Evolutionary conservation across 1,284 basidiomycete genomes (phyloP), one percentile per base, ranked within the genome.

Genomic region (Naganishia albida): DNA sequence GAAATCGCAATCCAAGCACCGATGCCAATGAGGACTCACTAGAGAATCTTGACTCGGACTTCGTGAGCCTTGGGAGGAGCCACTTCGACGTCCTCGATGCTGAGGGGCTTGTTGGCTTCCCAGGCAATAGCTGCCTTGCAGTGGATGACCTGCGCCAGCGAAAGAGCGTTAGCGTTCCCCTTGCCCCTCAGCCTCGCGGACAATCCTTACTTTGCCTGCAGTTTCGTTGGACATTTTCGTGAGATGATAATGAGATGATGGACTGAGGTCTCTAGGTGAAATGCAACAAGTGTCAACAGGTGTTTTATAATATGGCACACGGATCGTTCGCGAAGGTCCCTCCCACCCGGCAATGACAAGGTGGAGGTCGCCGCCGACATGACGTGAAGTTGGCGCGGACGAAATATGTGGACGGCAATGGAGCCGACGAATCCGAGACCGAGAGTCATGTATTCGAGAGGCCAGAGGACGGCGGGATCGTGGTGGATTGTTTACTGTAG

Each of bases 61-160:
- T 99, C 95, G 77, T 91, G 85, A 26, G 88, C 87, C 68, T 83
- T 84, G 50, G 95, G 96, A 60, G 96, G 93, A 42, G 88, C 89
- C 46, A 99, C 96, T 76, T 96, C 88, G 74, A 99, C 87, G 40
- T 91, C 86, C 80, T 99, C 95, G 73, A 98, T 82, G 71, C 88
- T 87, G 70, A 99, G 86, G 46, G 88, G 86, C 77, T 96, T 87
- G 69, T 70, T 89, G 20, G 95, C 92, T 68, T 85, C 92, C 96
- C 95, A 99, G 75, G 93, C 96, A 68, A 98, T 88, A 60, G 94
- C 94, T 59, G 93, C 93, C 80, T 93, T 94, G 84, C 93, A 97
- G 65, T 83, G 90, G 80, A 97, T 96, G 65, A 85, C 79, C 81
- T 82, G 26, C 12, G 28, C 4, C 42, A 15, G 49, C 15, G 53